Evolutionary conservation across 1,284 basidiomycete genomes (phyloP).

Genomic region (Lentinus polychrous): DNA sequence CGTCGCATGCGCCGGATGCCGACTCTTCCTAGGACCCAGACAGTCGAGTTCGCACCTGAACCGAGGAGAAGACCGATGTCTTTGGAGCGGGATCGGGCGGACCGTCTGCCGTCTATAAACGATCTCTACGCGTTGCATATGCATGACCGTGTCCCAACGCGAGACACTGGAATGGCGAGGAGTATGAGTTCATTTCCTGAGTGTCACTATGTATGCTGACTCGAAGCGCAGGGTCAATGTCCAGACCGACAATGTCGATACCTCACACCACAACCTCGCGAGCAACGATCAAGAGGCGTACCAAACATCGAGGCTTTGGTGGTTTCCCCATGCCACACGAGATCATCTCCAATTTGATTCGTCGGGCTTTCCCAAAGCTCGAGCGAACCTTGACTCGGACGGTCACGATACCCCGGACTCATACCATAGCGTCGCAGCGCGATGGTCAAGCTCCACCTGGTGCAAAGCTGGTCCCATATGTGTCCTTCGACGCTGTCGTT

Average conservation of each 20-base stretch:
- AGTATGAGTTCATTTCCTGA: background rate
- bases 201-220: background rate
- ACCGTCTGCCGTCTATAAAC: constrained; percentile 1
- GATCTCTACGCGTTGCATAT: background rate
- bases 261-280: constrained; percentile 13
- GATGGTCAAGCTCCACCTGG: constrained; percentile 26
- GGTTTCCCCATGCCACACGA: constrained; percentile 87
- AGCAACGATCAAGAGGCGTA: constrained; percentile 17
- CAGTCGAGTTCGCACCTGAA: constrained; percentile 48
- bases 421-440: constrained; percentile 25
- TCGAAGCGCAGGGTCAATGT: constrained; percentile 16
- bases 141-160: background rate
- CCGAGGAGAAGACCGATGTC: constrained; percentile 3
- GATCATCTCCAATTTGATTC: constrained; percentile 29
- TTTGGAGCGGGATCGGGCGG: background rate
- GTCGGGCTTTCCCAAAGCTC: constrained; percentile 21
- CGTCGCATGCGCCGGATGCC: background rate
- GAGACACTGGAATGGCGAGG: background rate
- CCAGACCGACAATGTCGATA: constrained; percentile 15
- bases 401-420: constrained; percentile 24
- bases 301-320: constrained; percentile 57
- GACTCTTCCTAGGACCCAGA: constrained; percentile 37
- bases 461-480: constrained; percentile 67
- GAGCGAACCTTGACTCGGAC: constrained; percentile 23
- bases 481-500: constrained; percentile 81